phyloP scores from a whole-genome alignment of 2,329 filamentous ascomycete species.

The Colletotrichum neosansevieriae region DNA sequence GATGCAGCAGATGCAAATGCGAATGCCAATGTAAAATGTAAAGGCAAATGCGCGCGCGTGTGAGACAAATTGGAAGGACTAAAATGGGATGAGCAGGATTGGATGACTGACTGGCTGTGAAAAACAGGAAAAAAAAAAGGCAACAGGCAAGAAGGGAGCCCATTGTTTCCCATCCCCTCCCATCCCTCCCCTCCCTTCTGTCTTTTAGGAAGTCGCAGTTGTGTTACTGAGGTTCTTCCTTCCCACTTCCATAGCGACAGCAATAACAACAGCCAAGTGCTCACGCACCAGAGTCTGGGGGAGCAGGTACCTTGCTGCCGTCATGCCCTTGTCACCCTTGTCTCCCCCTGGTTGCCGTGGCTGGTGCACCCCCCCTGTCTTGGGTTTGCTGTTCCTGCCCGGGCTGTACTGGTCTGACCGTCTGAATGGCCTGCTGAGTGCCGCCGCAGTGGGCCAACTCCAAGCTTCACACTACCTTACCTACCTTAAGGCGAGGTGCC shows the following conservation, averaged over 20 bases:
- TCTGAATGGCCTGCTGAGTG: conserved; percentile 13
- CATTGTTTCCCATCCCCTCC: conserved; percentile 20
- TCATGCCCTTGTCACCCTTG: background rate
- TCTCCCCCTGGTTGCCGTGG: background rate
- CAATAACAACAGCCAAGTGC: conserved; percentile 21
- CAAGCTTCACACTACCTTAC: background rate
- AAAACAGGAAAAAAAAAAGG: conserved; percentile 12
- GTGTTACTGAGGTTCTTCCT: background rate
- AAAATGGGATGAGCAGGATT: background rate
- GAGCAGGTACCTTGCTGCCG: conserved; percentile 18
- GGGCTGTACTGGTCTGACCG: background rate
- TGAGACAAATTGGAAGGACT: conserved; percentile 22
- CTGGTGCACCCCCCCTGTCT: conserved; percentile 4
- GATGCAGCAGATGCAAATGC: background rate
- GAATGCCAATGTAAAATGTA: background rate
- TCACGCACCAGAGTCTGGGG: conserved; percentile 24
- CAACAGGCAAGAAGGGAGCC: conserved; percentile 16
- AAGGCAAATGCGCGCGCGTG: background rate
- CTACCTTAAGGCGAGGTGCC: too few species aligned
- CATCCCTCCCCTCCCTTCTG: too few species aligned
- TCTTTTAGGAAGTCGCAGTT: too few species aligned
- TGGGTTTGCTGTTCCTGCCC: background rate
- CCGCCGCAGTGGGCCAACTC: conserved; percentile 7
- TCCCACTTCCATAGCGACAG: background rate
- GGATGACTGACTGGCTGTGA: too few species aligned